Evolutionary conservation across 2,329 filamentous ascomycete genomes (phyloP), one percentile per base, ranked within the genome.

Genomic region (Hymenoscyphus scutula): DNA sequence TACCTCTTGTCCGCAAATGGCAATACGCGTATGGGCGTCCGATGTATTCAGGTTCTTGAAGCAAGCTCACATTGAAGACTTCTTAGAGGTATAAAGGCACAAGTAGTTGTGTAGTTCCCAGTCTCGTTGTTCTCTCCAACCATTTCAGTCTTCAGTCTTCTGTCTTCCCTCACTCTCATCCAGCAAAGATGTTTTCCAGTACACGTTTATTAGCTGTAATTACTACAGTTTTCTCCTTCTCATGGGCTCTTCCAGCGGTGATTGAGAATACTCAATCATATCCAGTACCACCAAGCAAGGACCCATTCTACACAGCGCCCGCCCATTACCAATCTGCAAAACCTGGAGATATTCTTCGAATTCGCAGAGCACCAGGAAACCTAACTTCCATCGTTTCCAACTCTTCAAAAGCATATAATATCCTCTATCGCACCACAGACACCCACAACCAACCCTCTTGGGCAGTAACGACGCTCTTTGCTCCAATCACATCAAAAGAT

Each of bases 391-490:
- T 62, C 4, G 17, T 59, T 29, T 15, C n/a, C 2, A 63, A 62
- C 11, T 54, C 27, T 27, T 56, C 56, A 17, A 41, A 56, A 4
- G 63, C 66, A 23, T 70, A 76, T 58, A 75, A 80, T 60, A 70
- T 80, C 51, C 71, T 79, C 1, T 79, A 78, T 63, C 72, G 76
- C 8, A 77, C 77, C 11, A 77, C 72, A 1, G 74, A 79, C 64
- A 74, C 69, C 38, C 68, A 70, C 13, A 71, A 72, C 23, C 69
- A 76, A 1, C 72, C 78, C 4, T 74, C 75, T 2, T 74, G 72
- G 1, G 74, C 78, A 0, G 74, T 78, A 0, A 71, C 77, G 0
- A 79, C 78, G 0, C 70, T 80, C 1, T 64, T 80, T 3, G 19
- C 23, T 13, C 55, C 55, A 19, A 34, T 7, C 60, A 78, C 3